phyloP scores from a whole-genome alignment of 2,329 filamentous ascomycete species.

The Colletotrichum somersetense region DNA sequence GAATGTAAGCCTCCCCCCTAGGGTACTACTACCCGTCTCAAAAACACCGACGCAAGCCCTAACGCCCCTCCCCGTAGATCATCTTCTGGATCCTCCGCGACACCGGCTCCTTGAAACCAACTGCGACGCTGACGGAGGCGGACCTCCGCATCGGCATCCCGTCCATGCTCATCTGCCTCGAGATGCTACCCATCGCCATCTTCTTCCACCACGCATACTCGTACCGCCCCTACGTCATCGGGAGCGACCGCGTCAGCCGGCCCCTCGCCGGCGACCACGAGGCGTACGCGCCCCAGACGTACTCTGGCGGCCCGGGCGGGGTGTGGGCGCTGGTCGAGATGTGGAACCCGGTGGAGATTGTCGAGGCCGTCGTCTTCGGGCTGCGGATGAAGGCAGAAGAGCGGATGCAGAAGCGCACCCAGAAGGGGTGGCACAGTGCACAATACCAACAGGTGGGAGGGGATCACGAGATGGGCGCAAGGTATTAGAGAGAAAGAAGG shows the following conservation, averaged over 20 bases:
- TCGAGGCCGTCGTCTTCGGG: constrained; percentile 27
- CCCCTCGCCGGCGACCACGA: constrained; percentile 33
- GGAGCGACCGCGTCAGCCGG: constrained; percentile 21
- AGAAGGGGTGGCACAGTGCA: background rate
- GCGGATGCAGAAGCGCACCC: constrained; percentile 3
- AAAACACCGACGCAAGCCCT: background rate
- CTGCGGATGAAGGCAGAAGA: constrained; percentile 37
- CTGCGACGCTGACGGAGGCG: constrained; percentile 42
- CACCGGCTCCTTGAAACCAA: constrained; percentile 42
- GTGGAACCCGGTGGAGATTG: constrained; percentile 35
- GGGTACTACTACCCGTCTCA: no score
- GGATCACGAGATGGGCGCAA: background rate
- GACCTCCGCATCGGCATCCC: constrained; percentile 46
- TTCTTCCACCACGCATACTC: constrained; percentile 46
- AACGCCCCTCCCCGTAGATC: constrained; percentile 33
- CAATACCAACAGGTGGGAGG: background rate
- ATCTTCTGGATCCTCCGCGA: constrained; percentile 46
- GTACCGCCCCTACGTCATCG: constrained; percentile 44
- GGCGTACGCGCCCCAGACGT: constrained; percentile 41
- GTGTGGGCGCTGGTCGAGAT: constrained; percentile 38
- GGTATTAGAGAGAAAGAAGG: background rate
- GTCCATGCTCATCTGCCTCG: constrained; percentile 44
- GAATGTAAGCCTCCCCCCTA: constrained; percentile 17
- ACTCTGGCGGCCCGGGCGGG: constrained; percentile 44
- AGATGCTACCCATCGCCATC: constrained; percentile 46